These are phyloP conservation scores for Butyriboletus appendiculatus DNA, from an alignment of 1,284 basidiomycete species.

Conservation along the genomic window DNA sequence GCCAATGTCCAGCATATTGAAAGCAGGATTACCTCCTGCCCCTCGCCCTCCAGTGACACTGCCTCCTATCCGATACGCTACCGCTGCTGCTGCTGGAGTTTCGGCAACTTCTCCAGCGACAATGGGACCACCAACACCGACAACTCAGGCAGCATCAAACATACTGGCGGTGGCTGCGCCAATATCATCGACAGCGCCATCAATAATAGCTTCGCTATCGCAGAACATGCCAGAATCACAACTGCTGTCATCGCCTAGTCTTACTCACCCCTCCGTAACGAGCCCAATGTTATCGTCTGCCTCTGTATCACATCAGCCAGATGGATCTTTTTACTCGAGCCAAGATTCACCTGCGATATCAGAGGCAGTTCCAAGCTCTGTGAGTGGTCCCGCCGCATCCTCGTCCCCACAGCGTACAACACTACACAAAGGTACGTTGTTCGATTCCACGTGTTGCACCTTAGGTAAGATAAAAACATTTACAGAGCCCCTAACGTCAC, in stretches of 20 bases:
- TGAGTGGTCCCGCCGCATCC: constrained; percentile 52
- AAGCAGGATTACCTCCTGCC: constrained; percentile 59
- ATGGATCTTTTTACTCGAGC: constrained; percentile 69
- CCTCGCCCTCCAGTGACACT: constrained; percentile 57
- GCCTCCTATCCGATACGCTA: constrained; percentile 89
- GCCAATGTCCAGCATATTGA: constrained; percentile 81
- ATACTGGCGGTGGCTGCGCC: constrained; percentile 31
- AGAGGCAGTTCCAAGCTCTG: constrained; percentile 60
- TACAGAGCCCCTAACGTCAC: constrained; percentile 43
- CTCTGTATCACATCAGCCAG: constrained; percentile 68
- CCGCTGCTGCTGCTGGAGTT: constrained; percentile 88
- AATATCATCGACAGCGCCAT: constrained; percentile 39
- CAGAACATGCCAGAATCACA: constrained; percentile 49
- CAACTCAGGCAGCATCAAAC: constrained; percentile 36
- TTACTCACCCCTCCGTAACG: constrained; percentile 77
- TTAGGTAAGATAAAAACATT: constrained; percentile 25
- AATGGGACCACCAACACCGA: constrained; percentile 38
- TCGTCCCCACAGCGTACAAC: constrained; percentile 55
- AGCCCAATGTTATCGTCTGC: constrained; percentile 79
- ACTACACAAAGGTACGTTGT: constrained; percentile 45
- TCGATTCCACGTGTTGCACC: constrained; percentile 7
- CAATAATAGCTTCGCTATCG: constrained; percentile 41
- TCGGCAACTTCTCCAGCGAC: constrained; percentile 32
- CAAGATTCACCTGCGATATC: constrained; percentile 71
- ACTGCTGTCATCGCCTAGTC: constrained; percentile 67